Evolutionary conservation across 257 asterid genomes (phyloP).

Genomic region (Rubia yunnanensis): DNA sequence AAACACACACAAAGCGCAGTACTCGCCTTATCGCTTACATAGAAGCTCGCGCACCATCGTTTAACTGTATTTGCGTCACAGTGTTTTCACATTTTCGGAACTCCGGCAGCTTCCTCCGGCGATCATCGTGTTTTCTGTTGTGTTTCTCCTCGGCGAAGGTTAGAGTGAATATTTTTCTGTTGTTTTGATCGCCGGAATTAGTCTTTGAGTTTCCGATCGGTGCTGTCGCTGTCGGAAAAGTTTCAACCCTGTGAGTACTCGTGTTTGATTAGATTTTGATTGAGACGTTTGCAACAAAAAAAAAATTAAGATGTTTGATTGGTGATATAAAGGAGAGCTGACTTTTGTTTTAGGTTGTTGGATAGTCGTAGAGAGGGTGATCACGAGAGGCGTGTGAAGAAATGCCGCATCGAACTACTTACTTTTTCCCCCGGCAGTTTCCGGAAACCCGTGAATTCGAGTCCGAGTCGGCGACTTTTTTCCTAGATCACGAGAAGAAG

Average conservation of each 20-base stretch:
- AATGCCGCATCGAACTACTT: conserved; percentile 96
- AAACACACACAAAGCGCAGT: neutral
- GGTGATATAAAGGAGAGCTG: neutral
- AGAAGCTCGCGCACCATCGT: neutral
- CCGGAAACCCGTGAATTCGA: conserved; percentile 46
- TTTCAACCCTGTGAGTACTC: neutral
- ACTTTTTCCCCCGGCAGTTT: conserved; percentile 82
- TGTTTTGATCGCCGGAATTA: neutral
- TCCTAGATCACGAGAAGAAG: conserved; percentile 69
- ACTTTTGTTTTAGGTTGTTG: neutral
- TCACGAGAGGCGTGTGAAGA: conserved; percentile 39
- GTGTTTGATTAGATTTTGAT: neutral
- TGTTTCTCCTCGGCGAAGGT: neutral
- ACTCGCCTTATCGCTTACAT: neutral
- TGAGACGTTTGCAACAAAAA: neutral
- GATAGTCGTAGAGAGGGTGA: neutral
- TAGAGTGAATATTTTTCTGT: neutral
- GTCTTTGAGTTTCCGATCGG: neutral
- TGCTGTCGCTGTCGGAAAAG: neutral
- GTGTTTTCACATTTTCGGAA: neutral
- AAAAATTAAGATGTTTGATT: neutral
- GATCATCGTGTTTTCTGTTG: neutral
- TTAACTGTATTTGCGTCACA: no score
- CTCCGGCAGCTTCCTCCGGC: neutral
- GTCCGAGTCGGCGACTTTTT: conserved; percentile 37